Evolutionary conservation across 768 basidiomycete genomes (phyloP).

Genomic region (Phaeotremella skinneri): DNA sequence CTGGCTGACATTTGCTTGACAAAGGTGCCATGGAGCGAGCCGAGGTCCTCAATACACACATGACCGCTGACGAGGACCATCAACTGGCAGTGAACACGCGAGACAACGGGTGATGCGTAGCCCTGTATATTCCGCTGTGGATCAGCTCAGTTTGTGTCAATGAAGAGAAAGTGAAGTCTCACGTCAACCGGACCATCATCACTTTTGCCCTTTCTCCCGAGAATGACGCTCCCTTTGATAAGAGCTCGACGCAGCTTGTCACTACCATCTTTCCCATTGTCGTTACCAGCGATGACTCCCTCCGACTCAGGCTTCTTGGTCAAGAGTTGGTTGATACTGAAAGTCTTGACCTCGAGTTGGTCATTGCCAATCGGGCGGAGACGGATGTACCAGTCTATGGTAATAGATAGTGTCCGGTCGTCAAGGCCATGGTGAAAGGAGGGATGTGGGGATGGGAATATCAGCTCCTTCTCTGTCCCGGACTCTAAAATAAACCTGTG

Average conservation of each 20-base stretch:
- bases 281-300: not conserved
- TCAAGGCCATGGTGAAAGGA: not conserved
- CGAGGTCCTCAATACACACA: conserved; percentile 32
- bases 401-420: not conserved
- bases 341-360: not conserved
- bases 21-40: conserved; percentile 27
- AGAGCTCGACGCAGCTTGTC: not conserved
- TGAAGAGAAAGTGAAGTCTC: not conserved
- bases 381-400: not conserved
- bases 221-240: not conserved
- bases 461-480: not conserved
- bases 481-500: not conserved
- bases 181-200: not conserved
- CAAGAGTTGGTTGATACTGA: not conserved
- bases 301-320: not conserved
- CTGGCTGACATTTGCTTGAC: conserved; percentile 3
- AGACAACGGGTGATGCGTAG: conserved; percentile 21
- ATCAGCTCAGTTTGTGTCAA: too few species aligned
- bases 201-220: not conserved
- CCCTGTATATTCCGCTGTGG: too few species aligned
- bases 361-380: not conserved
- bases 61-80: conserved; percentile 18
- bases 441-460: not conserved
- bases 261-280: not conserved
- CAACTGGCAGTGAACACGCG: conserved; percentile 25